Conservation (phyloP, 768 basidiomycete genomes). For the Mycena indigotica region DNA sequence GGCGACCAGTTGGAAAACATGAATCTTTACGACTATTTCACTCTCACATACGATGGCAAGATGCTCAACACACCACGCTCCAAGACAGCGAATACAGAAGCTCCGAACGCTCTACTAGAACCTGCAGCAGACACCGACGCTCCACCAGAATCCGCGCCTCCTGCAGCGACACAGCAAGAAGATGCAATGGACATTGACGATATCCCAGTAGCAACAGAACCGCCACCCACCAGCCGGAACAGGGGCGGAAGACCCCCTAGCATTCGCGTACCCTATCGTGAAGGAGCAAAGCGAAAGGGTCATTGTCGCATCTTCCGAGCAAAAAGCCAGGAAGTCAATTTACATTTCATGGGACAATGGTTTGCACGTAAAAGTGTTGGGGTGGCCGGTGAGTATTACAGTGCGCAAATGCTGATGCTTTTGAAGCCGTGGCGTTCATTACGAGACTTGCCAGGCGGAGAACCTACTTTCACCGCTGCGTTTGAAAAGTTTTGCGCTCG, state of each 20-base stretch:
- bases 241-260: slow-evolving; percentile 27
- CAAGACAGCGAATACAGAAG: not conserved
- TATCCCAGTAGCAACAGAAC: too few relatives aligned
- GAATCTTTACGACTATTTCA: slow-evolving; percentile 7
- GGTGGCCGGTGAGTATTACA: slow-evolving; percentile 20
- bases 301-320: slow-evolving; percentile 24
- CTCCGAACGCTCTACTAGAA: not conserved
- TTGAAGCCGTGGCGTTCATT: slow-evolving; percentile 38
- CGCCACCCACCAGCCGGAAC: slow-evolving; percentile 9
- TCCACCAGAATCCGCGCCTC: too few relatives aligned
- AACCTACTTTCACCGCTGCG: slow-evolving; percentile 23
- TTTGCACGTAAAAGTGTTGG: slow-evolving; percentile 33
- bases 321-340: slow-evolving; percentile 35
- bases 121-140: not conserved
- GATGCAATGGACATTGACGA: too few relatives aligned
- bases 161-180: too few relatives aligned
- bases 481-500: slow-evolving; percentile 23
- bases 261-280: slow-evolving; percentile 23
- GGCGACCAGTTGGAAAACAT: slow-evolving; percentile 14
- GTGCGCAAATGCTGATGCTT: slow-evolving; percentile 34
- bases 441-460: slow-evolving; percentile 26
- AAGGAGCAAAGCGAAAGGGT: slow-evolving; percentile 21
- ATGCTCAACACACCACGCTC: slow-evolving; percentile 10
- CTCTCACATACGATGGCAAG: slow-evolving; percentile 7
- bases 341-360: slow-evolving; percentile 35